A percentile compares a stretch with the other conserved stretches of the same genome.
phyloP scores from a whole-genome alignment of 805 yeast species.

The Ogataea populi-albae region DNA sequence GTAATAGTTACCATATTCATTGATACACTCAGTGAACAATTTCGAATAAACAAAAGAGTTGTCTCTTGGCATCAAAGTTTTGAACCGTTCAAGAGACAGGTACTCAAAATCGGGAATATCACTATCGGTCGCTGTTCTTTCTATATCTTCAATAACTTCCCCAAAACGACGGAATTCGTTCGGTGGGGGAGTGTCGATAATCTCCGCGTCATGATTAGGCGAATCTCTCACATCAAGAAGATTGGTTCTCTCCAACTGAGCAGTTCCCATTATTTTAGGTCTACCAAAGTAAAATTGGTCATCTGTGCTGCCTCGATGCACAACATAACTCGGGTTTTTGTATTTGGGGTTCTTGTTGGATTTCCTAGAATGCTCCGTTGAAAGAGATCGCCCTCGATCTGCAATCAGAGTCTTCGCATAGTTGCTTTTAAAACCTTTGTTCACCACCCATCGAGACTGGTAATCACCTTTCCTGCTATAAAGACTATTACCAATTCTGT shows the following conservation, averaged over 20 bases:
- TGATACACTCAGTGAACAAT: conserved; percentile 15
- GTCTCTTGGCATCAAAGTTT: conserved; percentile 5
- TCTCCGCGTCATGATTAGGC: not conserved
- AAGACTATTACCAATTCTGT: too few species aligned
- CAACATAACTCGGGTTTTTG: too few species aligned
- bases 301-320: too few species aligned
- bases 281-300: conserved; percentile 24
- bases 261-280: conserved; percentile 23
- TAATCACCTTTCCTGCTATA: too few species aligned
- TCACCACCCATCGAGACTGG: too few species aligned
- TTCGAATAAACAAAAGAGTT: conserved; percentile 18
- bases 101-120: not conserved
- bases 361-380: too few species aligned
- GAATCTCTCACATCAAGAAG: not conserved
- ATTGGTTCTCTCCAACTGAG: conserved; percentile 25
- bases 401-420: too few species aligned
- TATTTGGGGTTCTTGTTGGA: too few species aligned
- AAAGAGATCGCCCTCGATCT: too few species aligned
- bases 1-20: conserved; percentile 18
- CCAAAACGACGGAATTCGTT: not conserved
- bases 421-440: too few species aligned
- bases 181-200: not conserved
- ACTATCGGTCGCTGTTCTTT: conserved; percentile 1
- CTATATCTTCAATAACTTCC: conserved; percentile 3
- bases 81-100: conserved; percentile 3